Evolutionary conservation across 345 rosid species (phyloP), one percentile per base, ranked within the genome.

Genomic region (Erodium maritimum): DNA sequence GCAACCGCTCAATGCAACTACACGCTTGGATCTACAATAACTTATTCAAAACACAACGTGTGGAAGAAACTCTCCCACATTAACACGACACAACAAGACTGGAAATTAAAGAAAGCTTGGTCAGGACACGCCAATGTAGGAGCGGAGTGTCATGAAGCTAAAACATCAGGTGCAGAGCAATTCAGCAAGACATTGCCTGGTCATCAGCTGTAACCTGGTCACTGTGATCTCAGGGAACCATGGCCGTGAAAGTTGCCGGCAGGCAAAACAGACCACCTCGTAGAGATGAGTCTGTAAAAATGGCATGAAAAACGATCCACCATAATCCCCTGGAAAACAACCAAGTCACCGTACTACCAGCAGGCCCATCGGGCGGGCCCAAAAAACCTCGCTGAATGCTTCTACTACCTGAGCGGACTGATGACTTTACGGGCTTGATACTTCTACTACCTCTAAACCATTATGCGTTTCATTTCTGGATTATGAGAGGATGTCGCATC

Each of bases 401-500:
- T 13, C 48, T 42, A 42, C 48, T 42, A 14, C 14, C 16, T 42
- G 48, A 8, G 34, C 34, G 3, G 34, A 29, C 34, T 29, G 34
- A 29, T 3, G 34, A 29, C n/a, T n/a, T n/a, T n/a, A n/a, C n/a
- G n/a, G n/a, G 34, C 34, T 29, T 29, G 8, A 29, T 3, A 29
- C 34, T 29, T 29, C 34, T 29, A 29, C 34, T 8, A 29, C 8
- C 8, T 29, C 5, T 29, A 29, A 29, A 29, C 5, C 34, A n/a
- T n/a, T n/a, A n/a, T n/a, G n/a, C n/a, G 48, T 60, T 29, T 23
- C 24, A n/a, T 45, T 42, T 29, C 34, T 29, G 34, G 48, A 54
- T 75, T 55, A 84, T 59, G 64, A 80, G 57, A 87, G 86, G 64
- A 84, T 79, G 66, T 84, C 90, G 18, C 95, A 84, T 65, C 84